Evolutionary conservation across 2,329 filamentous ascomycete genomes (phyloP), one percentile per base, ranked within the genome.

Genomic region (Xylaria multiplex): DNA sequence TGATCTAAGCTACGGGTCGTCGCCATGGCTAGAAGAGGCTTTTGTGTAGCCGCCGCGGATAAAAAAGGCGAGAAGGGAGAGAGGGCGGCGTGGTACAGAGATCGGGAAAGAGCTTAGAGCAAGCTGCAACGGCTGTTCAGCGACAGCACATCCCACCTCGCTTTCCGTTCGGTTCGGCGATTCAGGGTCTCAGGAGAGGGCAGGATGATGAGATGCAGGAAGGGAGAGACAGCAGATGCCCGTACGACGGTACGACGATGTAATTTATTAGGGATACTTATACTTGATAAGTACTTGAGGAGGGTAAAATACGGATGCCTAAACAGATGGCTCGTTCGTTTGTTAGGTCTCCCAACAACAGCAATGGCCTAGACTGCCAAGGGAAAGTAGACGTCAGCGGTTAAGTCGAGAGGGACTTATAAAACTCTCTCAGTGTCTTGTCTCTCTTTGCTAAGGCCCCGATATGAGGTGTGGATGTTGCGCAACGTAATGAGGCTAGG

Each of bases 1-100:
- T 78, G 76, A 66, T 77, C 76, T 42, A 77, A 68, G 66, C 71
- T 77, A 64, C 76, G 76, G 52, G 72, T 72, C 11, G 75, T 73
- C 67, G 76, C 71, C 76, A 77, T 77, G 65, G 19, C 70, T 70
- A 63, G 60, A 53, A 46, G 61, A 55, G 61, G 59, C 46, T 65
- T 46, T 65, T 65, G 65, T 68, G 65, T 64, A 69, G 59, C 62
- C 43, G 46, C 62, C 24, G 32, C 55, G 56, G 35, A 49, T 30
- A 43, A n/a, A 14, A 56, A 27, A 53, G 55, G 55, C 52, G 48
- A 62, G 53, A 53, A 30, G 52, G 24, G 37, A 60, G 62, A 59
- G 43, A 60, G 46, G 61, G 65, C 49, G 54, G 42, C 62, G 67
- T 68, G 16, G 63, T 55, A 70, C 65, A 68, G 59, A 32, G 48